Conservation (phyloP, 345 rosid species). For the Trapa bicornis region DNA sequence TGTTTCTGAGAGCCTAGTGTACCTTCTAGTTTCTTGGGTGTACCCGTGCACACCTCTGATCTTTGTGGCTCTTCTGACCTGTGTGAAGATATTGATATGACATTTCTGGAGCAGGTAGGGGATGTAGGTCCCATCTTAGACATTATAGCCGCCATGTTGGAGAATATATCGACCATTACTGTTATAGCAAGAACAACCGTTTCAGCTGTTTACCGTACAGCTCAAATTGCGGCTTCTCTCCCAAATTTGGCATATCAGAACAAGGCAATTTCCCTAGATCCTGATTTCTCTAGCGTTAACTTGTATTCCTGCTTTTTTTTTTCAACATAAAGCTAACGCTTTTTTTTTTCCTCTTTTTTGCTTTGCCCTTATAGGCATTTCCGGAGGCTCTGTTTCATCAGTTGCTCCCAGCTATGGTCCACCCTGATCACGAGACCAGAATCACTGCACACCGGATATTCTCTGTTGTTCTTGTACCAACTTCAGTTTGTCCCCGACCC, state of each 20-base stretch:
- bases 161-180: constrained; percentile 67
- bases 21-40: too few species aligned
- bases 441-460: constrained; percentile 87
- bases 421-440: constrained; percentile 85
- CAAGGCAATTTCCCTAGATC: constrained; percentile 40
- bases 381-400: constrained; percentile 94
- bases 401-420: constrained; percentile 87
- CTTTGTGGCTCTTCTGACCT: background rate
- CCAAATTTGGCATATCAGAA: constrained; percentile 72
- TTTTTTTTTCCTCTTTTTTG: background rate
- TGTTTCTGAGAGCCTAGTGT: background rate
- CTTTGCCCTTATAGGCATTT: constrained; percentile 46
- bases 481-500: constrained; percentile 60
- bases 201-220: constrained; percentile 77
- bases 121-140: constrained; percentile 91
- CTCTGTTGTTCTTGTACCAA: constrained; percentile 89
- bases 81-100: constrained; percentile 6
- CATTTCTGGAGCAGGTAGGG: constrained; percentile 51
- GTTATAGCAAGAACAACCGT: constrained; percentile 69
- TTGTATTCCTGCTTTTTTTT: background rate
- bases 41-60: background rate
- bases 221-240: constrained; percentile 75
- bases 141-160: constrained; percentile 79
- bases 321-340: constrained; percentile 1
- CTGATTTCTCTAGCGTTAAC: background rate